Conservation (phyloP, 495 filamentous ascomycete genomes). For the Lasiosphaeriaceae sp. region DNA sequence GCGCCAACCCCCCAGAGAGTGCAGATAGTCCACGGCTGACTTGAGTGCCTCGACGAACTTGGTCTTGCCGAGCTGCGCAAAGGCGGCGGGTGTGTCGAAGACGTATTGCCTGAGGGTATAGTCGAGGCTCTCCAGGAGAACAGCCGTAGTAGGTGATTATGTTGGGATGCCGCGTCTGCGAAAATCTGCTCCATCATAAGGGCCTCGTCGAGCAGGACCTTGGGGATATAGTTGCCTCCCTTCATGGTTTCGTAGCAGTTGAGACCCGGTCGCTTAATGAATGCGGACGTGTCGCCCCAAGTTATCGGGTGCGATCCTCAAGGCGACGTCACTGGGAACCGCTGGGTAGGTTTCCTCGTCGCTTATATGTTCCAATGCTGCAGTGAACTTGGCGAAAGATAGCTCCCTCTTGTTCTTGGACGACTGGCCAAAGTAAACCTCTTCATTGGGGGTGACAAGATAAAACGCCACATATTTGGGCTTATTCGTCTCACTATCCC, state of each 20-base stretch:
- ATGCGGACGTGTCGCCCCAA: slow-evolving; percentile 7
- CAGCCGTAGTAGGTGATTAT: slow-evolving; percentile 5
- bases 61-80: slow-evolving; percentile 5
- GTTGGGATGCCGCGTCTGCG: not conserved
- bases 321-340: not conserved
- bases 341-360: slow-evolving; percentile 20
- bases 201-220: slow-evolving; percentile 12
- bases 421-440: not conserved
- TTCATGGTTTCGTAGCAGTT: slow-evolving; percentile 16
- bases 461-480: slow-evolving; percentile 22
- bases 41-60: slow-evolving; percentile 23
- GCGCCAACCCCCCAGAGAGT: slow-evolving; percentile 32
- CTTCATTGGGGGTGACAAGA: not conserved
- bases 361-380: slow-evolving; percentile 11
- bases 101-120: slow-evolving; percentile 16
- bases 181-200: slow-evolving; percentile 22
- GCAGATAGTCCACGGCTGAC: slow-evolving; percentile 31
- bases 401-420: not conserved
- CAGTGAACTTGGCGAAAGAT: slow-evolving; percentile 9
- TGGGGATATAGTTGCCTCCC: slow-evolving; percentile 7
- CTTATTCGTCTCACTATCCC: no score
- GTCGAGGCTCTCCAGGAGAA: slow-evolving; percentile 27
- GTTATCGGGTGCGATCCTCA: slow-evolving; percentile 16
- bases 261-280: slow-evolving; percentile 18
- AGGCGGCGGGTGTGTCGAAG: not conserved